These are phyloP conservation scores for Penicillium sp. DNA, from an alignment of 2,329 filamentous ascomycete genomes.

Conservation along the genomic window DNA sequence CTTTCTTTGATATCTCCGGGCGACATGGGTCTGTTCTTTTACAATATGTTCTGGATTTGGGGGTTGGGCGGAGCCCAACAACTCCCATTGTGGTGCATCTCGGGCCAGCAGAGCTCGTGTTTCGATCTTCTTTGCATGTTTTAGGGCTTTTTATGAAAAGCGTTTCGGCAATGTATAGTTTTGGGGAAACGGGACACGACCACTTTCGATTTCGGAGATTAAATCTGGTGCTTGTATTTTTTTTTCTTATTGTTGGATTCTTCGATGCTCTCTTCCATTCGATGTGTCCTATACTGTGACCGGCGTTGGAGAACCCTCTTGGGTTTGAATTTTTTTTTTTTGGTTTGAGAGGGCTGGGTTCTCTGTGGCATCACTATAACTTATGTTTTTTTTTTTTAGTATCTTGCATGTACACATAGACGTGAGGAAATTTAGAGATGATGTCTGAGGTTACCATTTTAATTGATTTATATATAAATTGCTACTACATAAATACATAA, in stretches of 20 bases:
- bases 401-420: constrained; percentile 32
- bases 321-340: constrained; percentile 9
- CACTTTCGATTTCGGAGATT: constrained; percentile 14
- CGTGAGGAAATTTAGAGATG: constrained; percentile 28
- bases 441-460: constrained; percentile 11
- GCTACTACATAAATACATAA: not conserved
- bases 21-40: constrained; percentile 15
- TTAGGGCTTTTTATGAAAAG: constrained; percentile 19
- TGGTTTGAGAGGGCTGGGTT: constrained; percentile 21
- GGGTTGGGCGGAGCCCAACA: constrained; percentile 14
- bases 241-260: constrained; percentile 7
- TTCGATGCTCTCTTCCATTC: constrained; percentile 11
- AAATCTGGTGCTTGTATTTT: constrained; percentile 8
- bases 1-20: constrained; percentile 14
- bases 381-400: constrained; percentile 8
- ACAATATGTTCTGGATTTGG: constrained; percentile 6
- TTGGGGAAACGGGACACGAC: constrained; percentile 10
- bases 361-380: constrained; percentile 25
- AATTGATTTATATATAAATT: not conserved
- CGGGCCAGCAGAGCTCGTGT: constrained; percentile 3
- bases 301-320: constrained; percentile 21
- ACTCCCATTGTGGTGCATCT: constrained; percentile 10
- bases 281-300: constrained; percentile 19
- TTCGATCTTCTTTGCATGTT: constrained; percentile 23
- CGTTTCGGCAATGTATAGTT: constrained; percentile 29